Percentiles rank a stretch among this genome's conserved stretches.
These are phyloP conservation scores for Serendipita sp. DNA, from an alignment of 768 basidiomycete species.

Conservation along the genomic window DNA sequence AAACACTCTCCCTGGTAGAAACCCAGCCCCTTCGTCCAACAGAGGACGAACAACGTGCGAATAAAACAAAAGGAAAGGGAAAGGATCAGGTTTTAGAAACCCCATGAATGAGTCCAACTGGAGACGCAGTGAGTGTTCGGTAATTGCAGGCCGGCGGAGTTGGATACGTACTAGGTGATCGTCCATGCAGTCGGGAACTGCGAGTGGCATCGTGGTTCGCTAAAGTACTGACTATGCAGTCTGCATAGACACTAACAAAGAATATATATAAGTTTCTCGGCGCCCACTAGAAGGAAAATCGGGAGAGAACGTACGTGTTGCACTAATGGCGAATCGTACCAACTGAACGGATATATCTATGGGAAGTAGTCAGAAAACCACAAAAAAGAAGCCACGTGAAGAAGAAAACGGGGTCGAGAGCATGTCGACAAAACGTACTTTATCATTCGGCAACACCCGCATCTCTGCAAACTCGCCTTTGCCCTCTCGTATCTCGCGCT, in stretches of 20 bases:
- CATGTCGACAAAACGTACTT: background rate
- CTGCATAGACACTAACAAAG: slow-evolving; percentile 1
- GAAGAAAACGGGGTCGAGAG: background rate
- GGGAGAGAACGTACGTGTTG: background rate
- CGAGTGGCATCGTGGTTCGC: background rate
- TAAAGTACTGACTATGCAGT: background rate
- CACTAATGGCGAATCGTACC: slow-evolving; percentile 3
- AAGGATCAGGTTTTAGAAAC: background rate
- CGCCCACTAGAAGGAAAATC: background rate
- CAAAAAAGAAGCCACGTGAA: background rate
- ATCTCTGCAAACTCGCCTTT: background rate
- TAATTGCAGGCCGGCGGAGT: background rate
- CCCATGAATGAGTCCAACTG: slow-evolving; percentile 6
- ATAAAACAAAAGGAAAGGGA: too few species aligned
- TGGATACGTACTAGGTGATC: slow-evolving; percentile 1
- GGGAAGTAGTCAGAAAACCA: background rate
- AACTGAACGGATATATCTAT: slow-evolving; percentile 7
- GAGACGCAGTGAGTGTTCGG: background rate
- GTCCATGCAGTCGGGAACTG: background rate
- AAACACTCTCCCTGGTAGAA: too few species aligned
- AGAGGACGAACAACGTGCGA: too few species aligned
- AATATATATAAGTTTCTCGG: too few species aligned
- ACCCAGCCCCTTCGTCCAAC: too few species aligned
- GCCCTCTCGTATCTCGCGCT: background rate
- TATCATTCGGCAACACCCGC: background rate